Evolutionary conservation across 1,139 yeast genomes (phyloP).

Genomic region (Taphrina deformans): DNA sequence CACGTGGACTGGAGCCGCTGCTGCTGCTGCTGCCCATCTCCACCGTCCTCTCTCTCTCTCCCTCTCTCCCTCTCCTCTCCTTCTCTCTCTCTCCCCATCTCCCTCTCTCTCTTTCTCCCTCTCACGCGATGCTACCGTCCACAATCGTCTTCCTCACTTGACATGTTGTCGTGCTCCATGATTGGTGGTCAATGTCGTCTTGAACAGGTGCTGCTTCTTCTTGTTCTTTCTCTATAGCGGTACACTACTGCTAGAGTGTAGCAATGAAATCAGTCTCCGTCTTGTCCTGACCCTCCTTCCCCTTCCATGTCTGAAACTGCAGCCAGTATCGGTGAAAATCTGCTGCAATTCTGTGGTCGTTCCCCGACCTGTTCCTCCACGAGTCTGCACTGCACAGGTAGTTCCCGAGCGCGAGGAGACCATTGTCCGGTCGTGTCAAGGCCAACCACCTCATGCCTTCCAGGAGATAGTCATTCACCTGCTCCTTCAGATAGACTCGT

Average conservation of each 20-base stretch:
- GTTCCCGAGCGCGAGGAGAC: slow-evolving; percentile 12
- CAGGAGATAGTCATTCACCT: slow-evolving; percentile 65
- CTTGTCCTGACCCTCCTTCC: background rate
- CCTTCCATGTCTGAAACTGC: slow-evolving; percentile 6
- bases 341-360: background rate
- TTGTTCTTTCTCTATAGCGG: too few species aligned
- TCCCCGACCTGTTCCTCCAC: slow-evolving; percentile 4
- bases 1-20: too few species aligned
- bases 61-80: too few species aligned
- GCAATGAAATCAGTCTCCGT: background rate
- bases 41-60: too few species aligned
- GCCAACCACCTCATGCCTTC: slow-evolving; percentile 66
- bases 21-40: too few species aligned
- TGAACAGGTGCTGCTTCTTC: too few species aligned
- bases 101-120: too few species aligned
- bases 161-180: too few species aligned
- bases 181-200: too few species aligned
- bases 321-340: slow-evolving; percentile 12
- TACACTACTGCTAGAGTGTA: background rate
- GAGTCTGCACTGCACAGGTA: slow-evolving; percentile 8
- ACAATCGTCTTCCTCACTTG: too few species aligned
- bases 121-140: too few species aligned
- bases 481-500: slow-evolving; percentile 71
- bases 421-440: slow-evolving; percentile 10
- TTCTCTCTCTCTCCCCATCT: too few species aligned